Base-by-base conservation (phyloP, 1,284 basidiomycete genomes). In the Papiliotrema fonsecae region DNA sequence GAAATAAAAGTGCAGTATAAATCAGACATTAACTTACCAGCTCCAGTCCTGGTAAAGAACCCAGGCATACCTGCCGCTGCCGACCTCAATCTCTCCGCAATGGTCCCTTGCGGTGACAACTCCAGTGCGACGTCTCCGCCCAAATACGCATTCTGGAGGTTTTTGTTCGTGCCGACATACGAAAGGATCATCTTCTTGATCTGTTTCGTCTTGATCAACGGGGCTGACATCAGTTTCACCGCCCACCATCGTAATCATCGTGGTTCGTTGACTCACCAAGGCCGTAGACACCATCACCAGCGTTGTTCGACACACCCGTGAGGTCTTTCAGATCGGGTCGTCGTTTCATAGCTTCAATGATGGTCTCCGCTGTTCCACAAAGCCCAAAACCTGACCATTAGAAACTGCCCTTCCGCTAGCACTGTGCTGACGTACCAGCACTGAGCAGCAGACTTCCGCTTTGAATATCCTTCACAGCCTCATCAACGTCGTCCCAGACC, bases 1-100 rank as follows among this genome's bases (percentile, higher is more conserved):
- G n/a, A n/a, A n/a, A n/a, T n/a, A n/a, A n/a, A n/a, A n/a, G n/a
- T n/a, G n/a, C n/a, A n/a, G n/a, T 28, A 19, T 3, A 19, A 7
- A 26, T 9, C 30, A 9, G 35, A 42, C n/a, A 57, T n/a, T n/a
- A n/a, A n/a, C 61, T 55, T 45, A 63, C 69, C 67, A n/a, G 87
- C 87, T 38, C 93, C 94, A 2, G 92, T 96, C 4, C 92, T 88
- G 4, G 92, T 97, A 76, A 81, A 98, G 78, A 98, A 93, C 10
- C 89, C 93, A 6, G 94, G 94, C 60, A 96, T 93, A 49, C 94
- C 94, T 21, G 90, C 88, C 3, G 88, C 93, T 51, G 90, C 90
- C 4, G 93, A 87, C 28, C 93, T 83, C 54, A 96, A 79, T 54
- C 92, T 84, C 69, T 96, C 94, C 18, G 87, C 86, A 26, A 98